These are phyloP conservation scores for Talaromyces sp. DNA, from an alignment of 2,329 filamentous ascomycete genomes.

Conservation along the genomic window DNA sequence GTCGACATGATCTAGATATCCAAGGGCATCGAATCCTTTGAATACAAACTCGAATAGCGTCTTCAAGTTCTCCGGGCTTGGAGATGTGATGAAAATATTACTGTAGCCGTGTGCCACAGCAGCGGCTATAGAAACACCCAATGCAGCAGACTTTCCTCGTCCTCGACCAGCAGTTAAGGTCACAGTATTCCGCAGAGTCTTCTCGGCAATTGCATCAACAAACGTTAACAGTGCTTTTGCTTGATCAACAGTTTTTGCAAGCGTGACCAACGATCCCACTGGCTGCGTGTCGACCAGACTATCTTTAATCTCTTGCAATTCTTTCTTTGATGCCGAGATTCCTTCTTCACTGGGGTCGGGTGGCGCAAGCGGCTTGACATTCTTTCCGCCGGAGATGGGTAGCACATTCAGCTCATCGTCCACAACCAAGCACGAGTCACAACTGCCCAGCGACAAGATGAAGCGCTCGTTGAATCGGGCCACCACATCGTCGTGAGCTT, in stretches of 20 bases:
- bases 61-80: constrained; percentile 96
- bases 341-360: constrained; percentile 68
- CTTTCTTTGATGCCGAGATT: constrained; percentile 61
- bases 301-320: constrained; percentile 83
- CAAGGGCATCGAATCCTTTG: constrained; percentile 92
- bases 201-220: constrained; percentile 91
- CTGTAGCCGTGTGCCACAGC: constrained; percentile 95
- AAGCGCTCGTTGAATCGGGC: constrained; percentile 98
- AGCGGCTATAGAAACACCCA: constrained; percentile 89
- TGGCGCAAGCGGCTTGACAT: constrained; percentile 74
- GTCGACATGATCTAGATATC: constrained; percentile 90
- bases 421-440: constrained; percentile 88
- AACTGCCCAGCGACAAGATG: constrained; percentile 89
- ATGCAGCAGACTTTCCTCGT: constrained; percentile 91
- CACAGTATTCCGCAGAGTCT: constrained; percentile 89
- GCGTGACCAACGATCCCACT: constrained; percentile 72
- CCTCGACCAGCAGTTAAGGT: constrained; percentile 89
- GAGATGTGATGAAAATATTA: constrained; percentile 98
- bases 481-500: constrained; percentile 90
- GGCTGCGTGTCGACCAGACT: constrained; percentile 78
- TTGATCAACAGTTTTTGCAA: constrained; percentile 89
- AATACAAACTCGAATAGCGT: constrained; percentile 98
- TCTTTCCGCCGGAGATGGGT: constrained; percentile 92
- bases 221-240: constrained; percentile 96
- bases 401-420: constrained; percentile 97